phyloP scores from a whole-genome alignment of 345 rosid species.

The Lenwebbia sp. region DNA sequence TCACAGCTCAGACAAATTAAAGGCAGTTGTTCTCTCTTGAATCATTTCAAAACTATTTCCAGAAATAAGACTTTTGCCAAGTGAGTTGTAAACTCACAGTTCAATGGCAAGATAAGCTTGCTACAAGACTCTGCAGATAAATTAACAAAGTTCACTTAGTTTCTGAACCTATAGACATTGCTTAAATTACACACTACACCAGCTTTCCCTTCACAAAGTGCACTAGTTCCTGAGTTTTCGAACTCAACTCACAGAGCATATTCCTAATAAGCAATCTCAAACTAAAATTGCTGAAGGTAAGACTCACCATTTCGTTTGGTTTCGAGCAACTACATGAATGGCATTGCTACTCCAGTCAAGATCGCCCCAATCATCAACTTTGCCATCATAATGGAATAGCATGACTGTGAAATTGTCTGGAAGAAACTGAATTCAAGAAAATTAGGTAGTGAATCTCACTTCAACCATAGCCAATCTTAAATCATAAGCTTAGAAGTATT shows the following conservation, averaged over 20 bases:
- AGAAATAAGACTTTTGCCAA: not conserved
- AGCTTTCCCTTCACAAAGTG: not conserved
- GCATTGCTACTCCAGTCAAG: slow-evolving; percentile 75
- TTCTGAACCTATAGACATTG: not conserved
- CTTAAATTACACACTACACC: not conserved
- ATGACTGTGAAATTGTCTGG: slow-evolving; percentile 79
- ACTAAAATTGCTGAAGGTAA: not conserved
- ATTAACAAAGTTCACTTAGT: not conserved
- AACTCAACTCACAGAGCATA: not conserved
- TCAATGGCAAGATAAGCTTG: not conserved
- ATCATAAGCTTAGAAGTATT: not conserved
- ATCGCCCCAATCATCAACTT: slow-evolving; percentile 75
- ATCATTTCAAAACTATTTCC: not conserved
- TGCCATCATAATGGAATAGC: slow-evolving; percentile 90
- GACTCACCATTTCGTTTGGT: slow-evolving; percentile 89
- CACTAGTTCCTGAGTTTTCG: not conserved
- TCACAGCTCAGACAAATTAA: not conserved
- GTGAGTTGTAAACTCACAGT: not conserved
- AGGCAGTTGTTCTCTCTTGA: not conserved
- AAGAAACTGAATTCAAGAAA: slow-evolving; percentile 74
- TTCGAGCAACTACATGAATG: slow-evolving; percentile 77
- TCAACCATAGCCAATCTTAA: not conserved
- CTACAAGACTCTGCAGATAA: not conserved
- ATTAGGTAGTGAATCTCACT: slow-evolving; percentile 15
- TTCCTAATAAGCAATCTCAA: not conserved